Evolutionary conservation across 1,139 yeast species (phyloP).

Genomic region (Wickerhamomyces sp.): DNA sequence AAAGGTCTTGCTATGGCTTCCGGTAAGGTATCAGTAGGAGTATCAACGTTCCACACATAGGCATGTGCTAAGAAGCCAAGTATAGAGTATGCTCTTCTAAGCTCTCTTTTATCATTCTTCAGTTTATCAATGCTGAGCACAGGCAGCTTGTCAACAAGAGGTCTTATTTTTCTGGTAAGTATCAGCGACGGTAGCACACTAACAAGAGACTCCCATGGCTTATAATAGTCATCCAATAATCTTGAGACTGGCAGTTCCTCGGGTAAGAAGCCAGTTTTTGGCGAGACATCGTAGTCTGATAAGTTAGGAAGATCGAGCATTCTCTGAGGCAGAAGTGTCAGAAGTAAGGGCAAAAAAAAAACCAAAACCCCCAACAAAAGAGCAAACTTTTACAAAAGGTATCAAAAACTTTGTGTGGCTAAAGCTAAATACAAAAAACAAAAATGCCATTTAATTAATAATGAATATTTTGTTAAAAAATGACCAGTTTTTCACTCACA

Average conservation of each 20-base stretch:
- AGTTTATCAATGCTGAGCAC: constrained; percentile 44
- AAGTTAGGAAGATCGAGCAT: constrained; percentile 41
- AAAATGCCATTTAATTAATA: too few relatives aligned
- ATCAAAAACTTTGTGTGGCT: too few relatives aligned
- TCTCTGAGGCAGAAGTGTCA: too few relatives aligned
- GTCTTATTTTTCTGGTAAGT: constrained; percentile 58
- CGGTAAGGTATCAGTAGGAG: constrained; percentile 67
- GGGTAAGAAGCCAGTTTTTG: constrained; percentile 76
- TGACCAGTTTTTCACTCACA: too few relatives aligned
- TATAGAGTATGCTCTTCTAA: constrained; percentile 75
- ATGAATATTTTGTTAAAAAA: too few relatives aligned
- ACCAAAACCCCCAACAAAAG: too few relatives aligned
- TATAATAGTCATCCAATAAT: constrained; percentile 59
- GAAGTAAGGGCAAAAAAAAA: too few relatives aligned
- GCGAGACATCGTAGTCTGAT: constrained; percentile 66
- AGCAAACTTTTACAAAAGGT: too few relatives aligned
- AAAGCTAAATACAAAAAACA: too few relatives aligned
- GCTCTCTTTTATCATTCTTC: constrained; percentile 39
- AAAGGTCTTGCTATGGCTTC: constrained; percentile 67
- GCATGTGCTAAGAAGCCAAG: constrained; percentile 82
- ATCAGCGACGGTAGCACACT: constrained; percentile 67
- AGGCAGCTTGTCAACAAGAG: constrained; percentile 57
- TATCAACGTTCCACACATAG: constrained; percentile 79
- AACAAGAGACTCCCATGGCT: constrained; percentile 75
- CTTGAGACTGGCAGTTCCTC: constrained; percentile 54